Percentiles rank a stretch among this genome's conserved stretches.
phyloP scores from a whole-genome alignment of 768 basidiomycete species.

The Tubosaeta sp. region DNA sequence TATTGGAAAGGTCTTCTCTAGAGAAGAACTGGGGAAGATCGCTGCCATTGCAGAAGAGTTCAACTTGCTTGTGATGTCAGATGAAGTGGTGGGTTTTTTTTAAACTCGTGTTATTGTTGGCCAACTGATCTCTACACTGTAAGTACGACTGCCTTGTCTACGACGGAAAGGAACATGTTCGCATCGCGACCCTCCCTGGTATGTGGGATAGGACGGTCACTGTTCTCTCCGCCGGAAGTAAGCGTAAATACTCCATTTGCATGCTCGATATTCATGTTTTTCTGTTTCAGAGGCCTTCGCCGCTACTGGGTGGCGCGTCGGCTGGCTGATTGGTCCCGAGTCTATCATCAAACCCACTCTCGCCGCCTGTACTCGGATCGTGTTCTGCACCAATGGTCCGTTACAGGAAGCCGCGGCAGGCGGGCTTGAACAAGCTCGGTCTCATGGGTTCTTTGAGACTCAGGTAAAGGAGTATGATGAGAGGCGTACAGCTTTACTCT shows the following conservation, averaged over 20 bases:
- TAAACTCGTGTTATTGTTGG: background rate
- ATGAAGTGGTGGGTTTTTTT: slow-evolving; percentile 78
- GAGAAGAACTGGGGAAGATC: slow-evolving; percentile 76
- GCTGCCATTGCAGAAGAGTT: slow-evolving; percentile 86
- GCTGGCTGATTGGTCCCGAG: slow-evolving; percentile 89
- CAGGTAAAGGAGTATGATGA: slow-evolving; percentile 78
- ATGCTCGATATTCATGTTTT: background rate
- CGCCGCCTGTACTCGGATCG: slow-evolving; percentile 88
- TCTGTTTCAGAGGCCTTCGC: slow-evolving; percentile 80
- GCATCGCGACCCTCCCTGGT: slow-evolving; percentile 90
- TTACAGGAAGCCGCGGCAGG: slow-evolving; percentile 90
- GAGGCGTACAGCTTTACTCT: slow-evolving; percentile 67
- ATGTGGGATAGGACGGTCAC: slow-evolving; percentile 99
- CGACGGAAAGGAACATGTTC: slow-evolving; percentile 82
- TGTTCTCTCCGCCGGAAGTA: slow-evolving; percentile 92
- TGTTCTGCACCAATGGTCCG: slow-evolving; percentile 93
- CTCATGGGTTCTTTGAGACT: slow-evolving; percentile 71
- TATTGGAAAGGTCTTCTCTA: slow-evolving; percentile 94
- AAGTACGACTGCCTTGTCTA: slow-evolving; percentile 94
- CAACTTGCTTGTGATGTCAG: slow-evolving; percentile 88
- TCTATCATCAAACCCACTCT: slow-evolving; percentile 82
- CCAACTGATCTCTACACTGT: background rate
- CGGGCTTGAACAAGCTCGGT: slow-evolving; percentile 77
- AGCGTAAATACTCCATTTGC: slow-evolving; percentile 25
- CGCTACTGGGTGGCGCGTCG: slow-evolving; percentile 95